Conservation (phyloP, 306 rosid species). For the Quercus ilex region DNA sequence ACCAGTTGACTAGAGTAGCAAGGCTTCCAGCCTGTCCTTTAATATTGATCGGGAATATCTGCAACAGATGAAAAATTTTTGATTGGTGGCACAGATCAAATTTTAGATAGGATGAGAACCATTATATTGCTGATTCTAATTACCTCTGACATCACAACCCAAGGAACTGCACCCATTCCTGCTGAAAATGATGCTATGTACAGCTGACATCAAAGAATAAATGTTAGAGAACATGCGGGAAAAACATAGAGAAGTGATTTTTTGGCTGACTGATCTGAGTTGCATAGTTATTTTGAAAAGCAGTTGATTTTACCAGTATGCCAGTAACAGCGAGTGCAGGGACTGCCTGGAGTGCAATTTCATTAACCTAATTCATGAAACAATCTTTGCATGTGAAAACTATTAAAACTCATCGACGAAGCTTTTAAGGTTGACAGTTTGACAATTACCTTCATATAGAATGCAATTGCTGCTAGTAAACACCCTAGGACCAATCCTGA, state of each 20-base stretch:
- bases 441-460: conserved; percentile 65
- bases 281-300: background rate
- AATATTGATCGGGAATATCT: conserved; percentile 88
- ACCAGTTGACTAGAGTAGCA: conserved; percentile 88
- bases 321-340: conserved; percentile 69
- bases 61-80: conserved; percentile 17
- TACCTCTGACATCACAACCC: conserved; percentile 99
- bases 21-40: conserved; percentile 84
- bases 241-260: conserved; percentile 3
- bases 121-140: background rate
- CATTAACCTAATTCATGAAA: conserved; percentile 52
- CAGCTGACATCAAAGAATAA: conserved; percentile 39
- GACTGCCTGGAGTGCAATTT: conserved; percentile 37
- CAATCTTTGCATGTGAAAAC: conserved; percentile 11
- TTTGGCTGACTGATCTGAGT: background rate
- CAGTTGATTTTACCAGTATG: conserved; percentile 49
- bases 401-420: conserved; percentile 1
- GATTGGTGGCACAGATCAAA: background rate
- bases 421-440: background rate
- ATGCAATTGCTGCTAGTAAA: conserved; percentile 55
- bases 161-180: conserved; percentile 97
- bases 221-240: background rate
- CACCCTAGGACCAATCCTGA: conserved; percentile 68
- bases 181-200: conserved; percentile 70
- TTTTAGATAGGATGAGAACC: background rate